These are phyloP conservation scores for Scleromitrula shiraiana DNA, from an alignment of 2,329 filamentous ascomycete genomes.

Conservation along the genomic window DNA sequence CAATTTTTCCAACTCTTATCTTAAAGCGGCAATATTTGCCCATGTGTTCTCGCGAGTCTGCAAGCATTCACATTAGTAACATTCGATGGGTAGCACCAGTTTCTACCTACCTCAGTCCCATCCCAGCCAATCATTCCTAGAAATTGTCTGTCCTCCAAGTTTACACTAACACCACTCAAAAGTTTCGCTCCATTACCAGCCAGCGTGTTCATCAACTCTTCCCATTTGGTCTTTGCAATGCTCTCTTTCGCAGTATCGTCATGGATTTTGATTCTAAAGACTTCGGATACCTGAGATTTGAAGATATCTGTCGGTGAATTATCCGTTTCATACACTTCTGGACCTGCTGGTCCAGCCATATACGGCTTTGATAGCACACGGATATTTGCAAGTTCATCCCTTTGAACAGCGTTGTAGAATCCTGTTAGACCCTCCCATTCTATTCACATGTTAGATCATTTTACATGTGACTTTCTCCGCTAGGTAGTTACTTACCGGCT, in stretches of 20 bases:
- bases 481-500: not conserved
- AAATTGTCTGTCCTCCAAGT: not conserved
- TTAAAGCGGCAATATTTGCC: not conserved
- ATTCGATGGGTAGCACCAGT: not conserved
- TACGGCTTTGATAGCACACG: not conserved
- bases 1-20: not conserved
- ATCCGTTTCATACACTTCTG: slow-evolving; percentile 1
- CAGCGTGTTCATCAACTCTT: not conserved
- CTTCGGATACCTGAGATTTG: not conserved
- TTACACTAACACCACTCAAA: slow-evolving; percentile 1
- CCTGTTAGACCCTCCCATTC: not conserved
- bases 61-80: not conserved
- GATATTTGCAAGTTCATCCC: not conserved
- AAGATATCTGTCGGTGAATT: not conserved
- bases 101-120: not conserved
- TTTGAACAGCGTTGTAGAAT: not conserved
- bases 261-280: not conserved
- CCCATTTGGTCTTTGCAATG: not conserved
- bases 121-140: slow-evolving; percentile 1
- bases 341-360: not conserved
- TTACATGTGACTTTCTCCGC: not conserved
- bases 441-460: not conserved
- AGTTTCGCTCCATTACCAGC: not conserved
- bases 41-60: not conserved
- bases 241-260: not conserved